Evolutionary conservation across 225 moss, liverwort and hornwort genomes (phyloP), one percentile per base, ranked within the genome.

Genomic region (Climacium dendroides): DNA sequence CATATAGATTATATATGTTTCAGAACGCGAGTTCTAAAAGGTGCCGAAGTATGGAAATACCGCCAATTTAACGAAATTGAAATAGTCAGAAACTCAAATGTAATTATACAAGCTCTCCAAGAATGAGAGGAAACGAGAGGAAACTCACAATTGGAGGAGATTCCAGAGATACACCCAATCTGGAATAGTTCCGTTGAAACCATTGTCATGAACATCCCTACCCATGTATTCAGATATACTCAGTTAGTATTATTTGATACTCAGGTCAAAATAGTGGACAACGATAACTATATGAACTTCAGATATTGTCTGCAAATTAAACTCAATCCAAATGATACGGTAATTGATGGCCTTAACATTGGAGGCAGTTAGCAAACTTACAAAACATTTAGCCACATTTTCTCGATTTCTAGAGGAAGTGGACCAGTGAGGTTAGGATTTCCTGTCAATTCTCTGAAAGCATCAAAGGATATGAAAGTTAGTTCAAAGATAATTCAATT

Each of bases 371-470:
- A 35, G 65, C 19, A 65, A 65, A 19, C 65, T 65, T 65, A 65
- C 65, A 65, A 19, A 65, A 65, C 19, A 35, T 65, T 65, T 11
- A 65, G 6, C 65, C 65, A 65, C 10, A 19, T 11, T 0, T 11
- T 0, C 11, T 19, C 10, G 19, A 65, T 19, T 2, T 5, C 19
- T 11, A 1, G 2, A 65, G 65, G 65, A 65, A 65, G 63, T 8
- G 35, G 48, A 30, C 90, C 90, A 19, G 79, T 73, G 64, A 91
- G 90, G 0, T 16, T 0, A 17, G 71, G 86, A 86, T 90, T 90
- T 79, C 88, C 90, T 28, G 85, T 83, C 85, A 90, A 32, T 79
- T 86, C 58, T n/a, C 88, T 88, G 82, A 30, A 72, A 57, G 32
- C 18, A 61, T 34, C 60, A 22, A 43, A 43, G 61, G 12, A 59